Percentiles rank a stretch among this genome's conserved stretches.
Evolutionary conservation across 495 filamentous ascomycete species (phyloP).

Genomic region (Daldinia concentrica): DNA sequence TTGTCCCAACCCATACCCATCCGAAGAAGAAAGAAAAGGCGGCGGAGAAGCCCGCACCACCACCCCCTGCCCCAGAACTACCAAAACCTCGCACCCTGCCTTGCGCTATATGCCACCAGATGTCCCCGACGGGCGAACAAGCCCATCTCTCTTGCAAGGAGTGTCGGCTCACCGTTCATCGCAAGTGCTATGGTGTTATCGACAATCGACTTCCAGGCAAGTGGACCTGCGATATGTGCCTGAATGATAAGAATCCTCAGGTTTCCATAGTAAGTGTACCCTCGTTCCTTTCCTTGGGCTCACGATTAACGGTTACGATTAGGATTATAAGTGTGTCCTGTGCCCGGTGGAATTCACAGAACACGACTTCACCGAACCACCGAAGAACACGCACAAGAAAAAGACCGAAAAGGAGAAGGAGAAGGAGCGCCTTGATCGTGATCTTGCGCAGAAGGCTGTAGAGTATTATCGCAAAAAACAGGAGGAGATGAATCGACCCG

Average conservation of each 20-base stretch:
- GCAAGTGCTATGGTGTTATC: conserved; percentile 86
- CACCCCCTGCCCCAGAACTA: conserved; percentile 68
- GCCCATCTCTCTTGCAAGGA: conserved; percentile 76
- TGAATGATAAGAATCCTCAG: conserved; percentile 87
- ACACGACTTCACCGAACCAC: conserved; percentile 84
- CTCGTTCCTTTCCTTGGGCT: neutral
- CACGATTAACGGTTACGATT: conserved; percentile 42
- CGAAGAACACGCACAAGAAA: conserved; percentile 87
- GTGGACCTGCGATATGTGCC: conserved; percentile 96
- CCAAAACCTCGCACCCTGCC: conserved; percentile 80
- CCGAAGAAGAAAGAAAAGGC: conserved; percentile 74
- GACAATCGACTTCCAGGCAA: conserved; percentile 75
- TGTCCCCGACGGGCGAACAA: conserved; percentile 76
- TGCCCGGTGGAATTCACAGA: conserved; percentile 82
- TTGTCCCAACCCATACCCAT: conserved; percentile 44
- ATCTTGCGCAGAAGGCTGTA: conserved; percentile 75
- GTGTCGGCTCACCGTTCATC: conserved; percentile 92
- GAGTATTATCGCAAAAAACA: conserved; percentile 85
- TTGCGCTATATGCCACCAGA: conserved; percentile 82
- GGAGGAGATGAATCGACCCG: conserved; percentile 78
- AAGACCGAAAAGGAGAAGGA: conserved; percentile 92
- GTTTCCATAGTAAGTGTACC: conserved; percentile 76
- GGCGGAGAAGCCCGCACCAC: conserved; percentile 54
- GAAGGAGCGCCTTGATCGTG: conserved; percentile 84
- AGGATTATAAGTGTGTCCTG: conserved; percentile 90